These are phyloP conservation scores for Chrysoporthe cubensis DNA, from an alignment of 2,329 filamentous ascomycete genomes.

Conservation along the genomic window DNA sequence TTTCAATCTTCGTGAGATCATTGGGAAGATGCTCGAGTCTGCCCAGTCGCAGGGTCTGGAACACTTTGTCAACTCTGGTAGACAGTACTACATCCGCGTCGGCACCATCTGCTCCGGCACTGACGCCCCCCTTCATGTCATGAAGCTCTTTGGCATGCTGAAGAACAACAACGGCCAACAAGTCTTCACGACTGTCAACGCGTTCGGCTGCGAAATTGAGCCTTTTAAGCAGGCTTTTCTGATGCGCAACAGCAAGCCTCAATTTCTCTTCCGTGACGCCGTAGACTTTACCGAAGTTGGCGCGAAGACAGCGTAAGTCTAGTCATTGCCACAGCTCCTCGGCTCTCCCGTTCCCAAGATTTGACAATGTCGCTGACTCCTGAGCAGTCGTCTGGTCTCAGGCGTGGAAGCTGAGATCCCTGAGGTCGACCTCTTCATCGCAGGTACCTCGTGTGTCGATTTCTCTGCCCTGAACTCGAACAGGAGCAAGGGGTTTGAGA, in stretches of 20 bases:
- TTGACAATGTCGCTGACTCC: conserved; percentile 22
- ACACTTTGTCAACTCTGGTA: conserved; percentile 1
- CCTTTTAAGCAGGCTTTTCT: conserved; percentile 69
- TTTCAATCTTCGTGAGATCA: conserved; percentile 16
- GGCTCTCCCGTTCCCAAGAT: background rate
- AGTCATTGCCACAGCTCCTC: background rate
- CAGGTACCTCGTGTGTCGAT: conserved; percentile 77
- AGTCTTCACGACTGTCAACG: conserved; percentile 38
- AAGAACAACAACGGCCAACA: conserved; percentile 17
- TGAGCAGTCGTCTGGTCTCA: conserved; percentile 18
- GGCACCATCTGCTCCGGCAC: conserved; percentile 81
- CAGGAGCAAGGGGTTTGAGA: conserved; percentile 35
- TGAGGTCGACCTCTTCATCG: conserved; percentile 63
- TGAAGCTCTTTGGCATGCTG: conserved; percentile 25
- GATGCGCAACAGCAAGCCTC: conserved; percentile 58
- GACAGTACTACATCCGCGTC: conserved; percentile 39
- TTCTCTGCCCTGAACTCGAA: conserved; percentile 66
- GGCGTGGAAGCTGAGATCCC: conserved; percentile 50
- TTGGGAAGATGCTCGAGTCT: background rate
- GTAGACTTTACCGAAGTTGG: conserved; percentile 52
- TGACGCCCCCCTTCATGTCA: conserved; percentile 70
- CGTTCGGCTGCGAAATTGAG: conserved; percentile 67
- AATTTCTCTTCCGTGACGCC: conserved; percentile 62
- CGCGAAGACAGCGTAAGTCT: conserved; percentile 48
- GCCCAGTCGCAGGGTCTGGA: conserved; percentile 6